Evolutionary conservation across 129 eudicot species (phyloP), one percentile per base, ranked within the genome.

Genomic region (Flaveria bidentis): DNA sequence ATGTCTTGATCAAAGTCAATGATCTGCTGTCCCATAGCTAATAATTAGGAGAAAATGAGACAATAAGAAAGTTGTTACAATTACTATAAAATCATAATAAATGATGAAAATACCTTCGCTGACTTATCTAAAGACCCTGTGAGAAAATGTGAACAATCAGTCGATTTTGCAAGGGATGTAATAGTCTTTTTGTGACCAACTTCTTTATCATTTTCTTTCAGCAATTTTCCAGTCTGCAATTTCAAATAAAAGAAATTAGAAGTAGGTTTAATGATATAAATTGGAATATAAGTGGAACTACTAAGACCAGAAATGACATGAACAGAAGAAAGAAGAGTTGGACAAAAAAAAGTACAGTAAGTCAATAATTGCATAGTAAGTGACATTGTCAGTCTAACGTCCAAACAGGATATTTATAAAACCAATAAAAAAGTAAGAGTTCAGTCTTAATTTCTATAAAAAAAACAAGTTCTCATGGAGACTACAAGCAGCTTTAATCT

Each of bases 1-100:
- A 94, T 22, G 97, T 91, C 91, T 94, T 94, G 83, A 94, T 81
- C 56, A 94, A 87, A 60, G 88, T 78, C 85, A 94, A 83, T 10
- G 97, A 74, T 76, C 99, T 89, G 78, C 73, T 82, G 74, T 94
- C 98, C 98, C 99, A 94, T 2, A 94, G 92, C 99, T 94, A 82
- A 76, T 6, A 53, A 68, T 30, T 46, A 50, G 58, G 10, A 73
- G 67, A 63, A 66, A 82, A 74, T 15, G 9, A 42, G 5, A 12
- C 26, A 28, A 33, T 45, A 75, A 79, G 64, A 33, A 66, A 41
- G 39, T 4, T 17, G 20, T 72, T 75, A 76, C 25, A 41, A 0
- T 17, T 8, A 72, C 16, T 36, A 72, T 45, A 25, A 67, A 18
- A 77, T 4, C 46, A 45, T 69, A 50, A 51, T 2, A 36, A 74